Evolutionary conservation across 106 monocot species (phyloP).

Genomic region (Apostasia shenzhenica): DNA sequence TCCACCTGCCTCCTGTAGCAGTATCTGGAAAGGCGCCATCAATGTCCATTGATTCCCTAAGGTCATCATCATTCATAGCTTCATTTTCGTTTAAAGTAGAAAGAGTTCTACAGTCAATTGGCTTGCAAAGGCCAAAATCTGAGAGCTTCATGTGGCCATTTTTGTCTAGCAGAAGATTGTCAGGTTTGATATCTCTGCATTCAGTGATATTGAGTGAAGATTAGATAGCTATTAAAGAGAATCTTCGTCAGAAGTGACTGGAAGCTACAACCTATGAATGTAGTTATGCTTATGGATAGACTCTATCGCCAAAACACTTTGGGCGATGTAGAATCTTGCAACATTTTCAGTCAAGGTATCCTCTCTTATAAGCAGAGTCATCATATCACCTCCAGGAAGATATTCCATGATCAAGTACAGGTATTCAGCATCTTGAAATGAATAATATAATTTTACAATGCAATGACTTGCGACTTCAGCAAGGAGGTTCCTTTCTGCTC

Average conservation of each 20-base stretch:
- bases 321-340: conserved; percentile 93
- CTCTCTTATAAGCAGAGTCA: conserved; percentile 96
- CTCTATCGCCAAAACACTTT: conserved; percentile 92
- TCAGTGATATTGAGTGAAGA: conserved; percentile 5
- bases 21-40: conserved; percentile 60
- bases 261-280: conserved; percentile 70
- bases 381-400: conserved; percentile 98
- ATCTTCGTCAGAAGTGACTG: background rate
- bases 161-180: conserved; percentile 95
- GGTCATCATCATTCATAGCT: conserved; percentile 65
- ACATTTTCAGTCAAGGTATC: conserved; percentile 94
- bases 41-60: conserved; percentile 93
- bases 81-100: conserved; percentile 95
- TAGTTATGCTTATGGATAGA: conserved; percentile 97
- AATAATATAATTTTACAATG: conserved; percentile 97
- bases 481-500: conserved; percentile 95
- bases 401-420: conserved; percentile 37
- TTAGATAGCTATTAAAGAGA: background rate
- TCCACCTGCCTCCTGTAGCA: conserved; percentile 70
- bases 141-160: conserved; percentile 98
- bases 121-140: conserved; percentile 96
- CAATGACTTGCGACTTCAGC: conserved; percentile 98
- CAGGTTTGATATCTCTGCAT: conserved; percentile 96
- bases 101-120: conserved; percentile 82
- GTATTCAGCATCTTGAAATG: conserved; percentile 96